Percentiles rank a stretch among this genome's conserved stretches.
Conservation (phyloP, 2,329 filamentous ascomycete species). For the Neocucurbitaria cava region DNA sequence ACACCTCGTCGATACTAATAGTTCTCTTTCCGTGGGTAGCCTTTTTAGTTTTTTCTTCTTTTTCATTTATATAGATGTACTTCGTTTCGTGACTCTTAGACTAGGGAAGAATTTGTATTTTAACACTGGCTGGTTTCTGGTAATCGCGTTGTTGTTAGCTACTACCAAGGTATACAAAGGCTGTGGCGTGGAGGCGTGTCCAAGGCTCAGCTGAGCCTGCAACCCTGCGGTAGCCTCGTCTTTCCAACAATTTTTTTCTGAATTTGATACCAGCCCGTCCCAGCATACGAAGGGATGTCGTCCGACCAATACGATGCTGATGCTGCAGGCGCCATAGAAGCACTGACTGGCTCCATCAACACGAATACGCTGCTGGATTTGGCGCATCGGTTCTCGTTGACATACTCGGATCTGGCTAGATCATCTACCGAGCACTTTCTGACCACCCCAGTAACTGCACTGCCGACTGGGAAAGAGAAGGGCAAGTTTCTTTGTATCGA, state of each 20-base stretch:
- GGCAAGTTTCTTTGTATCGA: conserved; percentile 57
- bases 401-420: conserved; percentile 43
- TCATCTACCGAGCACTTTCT: conserved; percentile 50
- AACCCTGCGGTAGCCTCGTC: conserved; percentile 8
- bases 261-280: conserved; percentile 11
- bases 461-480: conserved; percentile 67
- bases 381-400: conserved; percentile 45
- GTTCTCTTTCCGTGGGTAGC: conserved; percentile 1
- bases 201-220: background rate
- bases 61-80: background rate
- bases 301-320: conserved; percentile 7
- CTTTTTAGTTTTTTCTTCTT: conserved; percentile 3
- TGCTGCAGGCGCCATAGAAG: conserved; percentile 26
- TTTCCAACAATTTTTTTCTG: conserved; percentile 6
- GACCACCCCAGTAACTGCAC: conserved; percentile 48
- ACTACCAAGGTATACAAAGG: background rate
- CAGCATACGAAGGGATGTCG: conserved; percentile 20
- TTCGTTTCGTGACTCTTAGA: background rate
- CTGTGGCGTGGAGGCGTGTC: background rate
- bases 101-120: background rate
- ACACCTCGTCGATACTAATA: conserved; percentile 9
- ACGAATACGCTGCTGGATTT: conserved; percentile 41
- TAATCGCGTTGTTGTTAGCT: background rate
- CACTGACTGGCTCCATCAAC: conserved; percentile 45
- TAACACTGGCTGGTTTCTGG: background rate